A percentile compares a stretch with the other conserved stretches of the same genome.
These are phyloP conservation scores for Scleroderma citrinum DNA, from an alignment of 768 basidiomycete genomes.

Conservation along the genomic window DNA sequence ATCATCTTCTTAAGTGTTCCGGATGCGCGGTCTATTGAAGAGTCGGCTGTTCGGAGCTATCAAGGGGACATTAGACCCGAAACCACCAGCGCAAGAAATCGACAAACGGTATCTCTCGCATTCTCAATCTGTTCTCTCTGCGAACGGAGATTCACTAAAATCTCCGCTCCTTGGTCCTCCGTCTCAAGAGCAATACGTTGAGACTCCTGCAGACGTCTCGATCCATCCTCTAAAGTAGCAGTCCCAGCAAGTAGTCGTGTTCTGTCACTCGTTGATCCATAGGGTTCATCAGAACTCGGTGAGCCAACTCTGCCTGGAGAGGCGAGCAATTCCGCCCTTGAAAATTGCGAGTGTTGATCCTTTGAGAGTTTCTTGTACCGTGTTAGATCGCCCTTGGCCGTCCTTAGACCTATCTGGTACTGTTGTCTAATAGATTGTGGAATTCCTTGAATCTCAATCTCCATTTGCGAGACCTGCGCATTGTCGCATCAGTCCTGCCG, in stretches of 20 bases:
- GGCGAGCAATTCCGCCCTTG: constrained; percentile 75
- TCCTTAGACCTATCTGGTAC: constrained; percentile 69
- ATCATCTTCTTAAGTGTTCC: constrained; percentile 95
- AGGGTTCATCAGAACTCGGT: constrained; percentile 72
- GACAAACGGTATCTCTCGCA: constrained; percentile 72
- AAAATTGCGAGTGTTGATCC: constrained; percentile 62
- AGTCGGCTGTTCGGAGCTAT: constrained; percentile 82
- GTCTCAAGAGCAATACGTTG: constrained; percentile 94
- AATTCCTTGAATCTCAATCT: constrained; percentile 94
- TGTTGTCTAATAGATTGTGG: constrained; percentile 76
- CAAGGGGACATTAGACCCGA: neutral
- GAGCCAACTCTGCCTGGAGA: constrained; percentile 33
- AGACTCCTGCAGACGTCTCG: constrained; percentile 79
- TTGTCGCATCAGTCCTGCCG: constrained; percentile 2
- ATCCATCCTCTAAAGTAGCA: constrained; percentile 74
- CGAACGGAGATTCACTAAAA: constrained; percentile 72
- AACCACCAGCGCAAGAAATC: neutral
- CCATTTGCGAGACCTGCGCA: constrained; percentile 93
- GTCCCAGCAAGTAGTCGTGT: constrained; percentile 78
- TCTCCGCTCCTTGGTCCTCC: constrained; percentile 92
- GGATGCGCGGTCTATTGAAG: constrained; percentile 85
- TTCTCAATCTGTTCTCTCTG: constrained; percentile 96
- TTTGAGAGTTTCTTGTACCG: constrained; percentile 78
- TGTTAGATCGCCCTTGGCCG: constrained; percentile 69
- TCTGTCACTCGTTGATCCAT: constrained; percentile 64